Evolutionary conservation across 2,329 filamentous ascomycete species (phyloP).

Genomic region (Juglanconis sp.): DNA sequence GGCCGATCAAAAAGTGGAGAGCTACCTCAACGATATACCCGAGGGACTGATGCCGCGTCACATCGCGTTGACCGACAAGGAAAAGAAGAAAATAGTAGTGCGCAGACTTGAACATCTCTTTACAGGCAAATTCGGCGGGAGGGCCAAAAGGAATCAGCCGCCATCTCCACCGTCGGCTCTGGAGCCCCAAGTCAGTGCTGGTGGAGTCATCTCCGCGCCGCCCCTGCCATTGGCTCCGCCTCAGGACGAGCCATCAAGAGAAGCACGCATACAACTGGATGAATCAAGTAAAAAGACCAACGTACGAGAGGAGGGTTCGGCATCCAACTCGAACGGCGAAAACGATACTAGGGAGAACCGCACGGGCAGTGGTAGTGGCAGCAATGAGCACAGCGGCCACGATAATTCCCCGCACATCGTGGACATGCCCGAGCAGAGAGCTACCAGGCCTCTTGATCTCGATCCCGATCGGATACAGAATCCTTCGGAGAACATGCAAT

Average conservation of each 20-base stretch:
- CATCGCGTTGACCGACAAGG: constrained; percentile 63
- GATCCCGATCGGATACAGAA: constrained; percentile 75
- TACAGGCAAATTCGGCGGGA: constrained; percentile 60
- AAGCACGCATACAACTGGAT: constrained; percentile 45
- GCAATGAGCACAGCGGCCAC: constrained; percentile 28
- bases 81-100: constrained; percentile 75
- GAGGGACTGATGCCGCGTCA: constrained; percentile 63
- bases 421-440: constrained; percentile 64
- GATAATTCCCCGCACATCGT: constrained; percentile 40
- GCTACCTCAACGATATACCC: constrained; percentile 70
- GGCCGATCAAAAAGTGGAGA: constrained; percentile 59
- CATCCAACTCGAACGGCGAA: constrained; percentile 47
- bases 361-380: constrained; percentile 23
- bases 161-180: constrained; percentile 21
- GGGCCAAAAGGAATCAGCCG: constrained; percentile 28
- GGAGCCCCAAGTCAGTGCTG: constrained; percentile 7
- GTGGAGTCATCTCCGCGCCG: constrained; percentile 14
- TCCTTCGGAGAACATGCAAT: constrained; percentile 74
- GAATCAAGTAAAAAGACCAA: constrained; percentile 36
- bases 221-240: constrained; percentile 5
- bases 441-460: constrained; percentile 72
- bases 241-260: constrained; percentile 37
- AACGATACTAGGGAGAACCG: constrained; percentile 38
- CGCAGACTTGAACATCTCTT: constrained; percentile 77
- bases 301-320: constrained; percentile 42